Evolutionary conservation across 2,329 filamentous ascomycete species (phyloP).

Genomic region (Epichloe sp.): DNA sequence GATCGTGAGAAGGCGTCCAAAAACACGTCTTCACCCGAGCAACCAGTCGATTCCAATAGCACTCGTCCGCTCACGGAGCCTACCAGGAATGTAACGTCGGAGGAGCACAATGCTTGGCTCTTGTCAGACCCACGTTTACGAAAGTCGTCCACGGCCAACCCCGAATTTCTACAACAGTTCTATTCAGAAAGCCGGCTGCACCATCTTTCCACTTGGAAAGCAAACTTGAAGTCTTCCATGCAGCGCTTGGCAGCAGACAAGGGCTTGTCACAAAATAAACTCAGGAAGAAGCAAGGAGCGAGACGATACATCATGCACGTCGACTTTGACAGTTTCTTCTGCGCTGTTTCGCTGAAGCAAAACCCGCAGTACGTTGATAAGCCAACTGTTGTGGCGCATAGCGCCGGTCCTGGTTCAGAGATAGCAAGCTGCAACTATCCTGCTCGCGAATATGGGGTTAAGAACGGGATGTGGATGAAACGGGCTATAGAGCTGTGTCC

Average conservation of each 20-base stretch:
- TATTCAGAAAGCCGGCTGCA: constrained; percentile 92
- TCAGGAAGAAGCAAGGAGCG: constrained; percentile 44
- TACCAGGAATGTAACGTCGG: constrained; percentile 63
- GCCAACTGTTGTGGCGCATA: constrained; percentile 81
- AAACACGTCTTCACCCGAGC: background rate
- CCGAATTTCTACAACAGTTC: constrained; percentile 85
- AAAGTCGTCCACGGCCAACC: constrained; percentile 84
- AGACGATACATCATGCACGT: constrained; percentile 85
- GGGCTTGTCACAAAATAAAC: constrained; percentile 26
- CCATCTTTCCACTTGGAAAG: constrained; percentile 93
- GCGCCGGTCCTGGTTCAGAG: constrained; percentile 72
- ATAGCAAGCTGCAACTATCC: constrained; percentile 97
- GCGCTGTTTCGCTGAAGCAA: constrained; percentile 72
- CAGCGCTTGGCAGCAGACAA: constrained; percentile 69
- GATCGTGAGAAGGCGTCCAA: background rate
- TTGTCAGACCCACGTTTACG: constrained; percentile 74
- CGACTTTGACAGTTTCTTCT: constrained; percentile 98
- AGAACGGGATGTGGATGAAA: constrained; percentile 99
- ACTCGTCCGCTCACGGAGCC: constrained; percentile 5
- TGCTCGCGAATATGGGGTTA: constrained; percentile 73
- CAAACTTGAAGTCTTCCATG: constrained; percentile 78
- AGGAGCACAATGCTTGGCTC: constrained; percentile 81
- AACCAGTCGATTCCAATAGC: background rate
- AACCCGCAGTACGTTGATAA: constrained; percentile 63
- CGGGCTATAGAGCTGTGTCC: constrained; percentile 71